A percentile compares a stretch with the other conserved stretches of the same genome.
phyloP scores from a whole-genome alignment of 106 monocot species.

The Dendrobium nobile region DNA sequence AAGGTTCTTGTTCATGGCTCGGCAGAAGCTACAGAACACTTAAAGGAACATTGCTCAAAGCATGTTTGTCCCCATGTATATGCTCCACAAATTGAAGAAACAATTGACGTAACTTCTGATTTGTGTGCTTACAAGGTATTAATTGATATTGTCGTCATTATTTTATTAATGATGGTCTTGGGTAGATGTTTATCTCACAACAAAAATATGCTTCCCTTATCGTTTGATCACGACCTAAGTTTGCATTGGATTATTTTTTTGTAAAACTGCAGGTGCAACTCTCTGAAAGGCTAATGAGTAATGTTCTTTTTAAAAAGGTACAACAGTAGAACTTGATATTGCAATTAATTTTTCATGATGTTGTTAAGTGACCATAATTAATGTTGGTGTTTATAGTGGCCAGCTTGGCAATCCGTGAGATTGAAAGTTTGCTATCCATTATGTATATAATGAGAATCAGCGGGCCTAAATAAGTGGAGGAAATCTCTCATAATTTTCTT shows the following conservation, averaged over 20 bases:
- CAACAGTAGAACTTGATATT: background rate
- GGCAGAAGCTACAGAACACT: constrained; percentile 96
- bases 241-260: constrained; percentile 8
- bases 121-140: constrained; percentile 93
- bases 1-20: constrained; percentile 96
- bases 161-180: background rate
- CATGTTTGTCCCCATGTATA: constrained; percentile 85
- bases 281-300: constrained; percentile 93
- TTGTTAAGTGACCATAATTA: background rate
- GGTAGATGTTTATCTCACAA: background rate
- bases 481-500: too few species aligned
- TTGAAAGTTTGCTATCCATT: too few species aligned
- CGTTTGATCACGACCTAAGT: background rate
- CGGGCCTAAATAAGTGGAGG: too few species aligned
- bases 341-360: background rate
- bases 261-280: constrained; percentile 68
- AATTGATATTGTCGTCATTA: background rate
- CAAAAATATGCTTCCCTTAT: background rate
- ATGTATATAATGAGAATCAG: too few species aligned
- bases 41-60: constrained; percentile 86
- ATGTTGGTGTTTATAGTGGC: background rate
- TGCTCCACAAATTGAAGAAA: constrained; percentile 93
- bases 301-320: constrained; percentile 92
- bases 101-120: constrained; percentile 97
- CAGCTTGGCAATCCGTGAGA: too few species aligned